Evolutionary conservation across 108 stramenopile genomes (phyloP), one percentile per base, ranked within the genome.

Genomic region (Cyclostephanos tholiformis): DNA sequence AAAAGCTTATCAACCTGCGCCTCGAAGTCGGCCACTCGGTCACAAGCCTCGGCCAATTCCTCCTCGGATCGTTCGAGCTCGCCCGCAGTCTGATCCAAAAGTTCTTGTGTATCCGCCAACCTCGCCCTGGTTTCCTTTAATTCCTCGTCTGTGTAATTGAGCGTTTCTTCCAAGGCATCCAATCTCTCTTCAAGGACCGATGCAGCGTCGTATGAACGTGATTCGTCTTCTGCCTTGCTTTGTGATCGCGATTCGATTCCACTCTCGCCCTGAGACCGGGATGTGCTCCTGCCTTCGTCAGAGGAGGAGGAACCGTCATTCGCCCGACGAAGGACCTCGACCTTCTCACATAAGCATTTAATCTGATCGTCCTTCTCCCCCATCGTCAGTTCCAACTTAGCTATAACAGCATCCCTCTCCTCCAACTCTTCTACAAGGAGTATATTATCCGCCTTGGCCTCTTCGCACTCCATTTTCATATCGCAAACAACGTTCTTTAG

Each of bases 351-450:
- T 26, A 77, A 20, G 22, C 19, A 36, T 23, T 56, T 68, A 72
- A 84, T 65, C 49, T 68, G 69, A 20, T 61, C 69, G 16, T 71
- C 60, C 50, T 75, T 71, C 27, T 53, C 23, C 1, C 23, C 23
- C 32, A 83, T 29, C 38, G 73, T 66, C 26, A 59, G 39, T 41
- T 83, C 68, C 30, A 84, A 36, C 27, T 73, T 65, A 32, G 51
- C 17, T 19, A 76, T 72, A n/a, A 43, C 26, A 39, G n/a, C 16
- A 32, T 57, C 43, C 38, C 65, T 80, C 55, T 82, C 71, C 23
- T 72, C 65, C 27, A 85, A 49, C 32, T 83, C 82, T 25, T 85
- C 85, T 43, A 80, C 79, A 29, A 83, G 20, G 8, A 76, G 51
- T 17, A 39, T 70, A 44, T 79, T 82, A 25, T 85, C 82, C 6